Evolutionary conservation across 768 basidiomycete species (phyloP).

Genomic region (Rubroboletus satanas): DNA sequence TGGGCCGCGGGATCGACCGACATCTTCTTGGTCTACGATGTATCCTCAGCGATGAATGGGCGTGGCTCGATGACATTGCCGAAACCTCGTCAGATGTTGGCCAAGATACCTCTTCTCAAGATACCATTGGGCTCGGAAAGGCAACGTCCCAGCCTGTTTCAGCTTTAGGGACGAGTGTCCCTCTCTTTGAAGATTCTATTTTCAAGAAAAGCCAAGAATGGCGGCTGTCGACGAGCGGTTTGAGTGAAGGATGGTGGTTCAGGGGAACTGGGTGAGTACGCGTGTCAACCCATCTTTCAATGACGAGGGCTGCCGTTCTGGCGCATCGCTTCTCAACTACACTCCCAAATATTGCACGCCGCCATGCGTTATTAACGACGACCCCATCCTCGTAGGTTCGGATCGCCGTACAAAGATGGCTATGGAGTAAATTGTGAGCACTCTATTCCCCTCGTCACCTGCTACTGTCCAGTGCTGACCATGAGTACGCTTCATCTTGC

Average conservation of each 20-base stretch:
- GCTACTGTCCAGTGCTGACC: neutral
- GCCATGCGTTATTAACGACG: slow-evolving; percentile 2
- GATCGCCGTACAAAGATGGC: slow-evolving; percentile 75
- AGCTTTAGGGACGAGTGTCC: neutral
- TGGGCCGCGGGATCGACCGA: slow-evolving; percentile 82
- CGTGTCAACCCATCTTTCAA: neutral
- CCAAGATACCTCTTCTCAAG: slow-evolving; percentile 4
- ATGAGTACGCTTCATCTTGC: neutral
- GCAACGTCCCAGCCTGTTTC: neutral
- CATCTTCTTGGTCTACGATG: slow-evolving; percentile 83
- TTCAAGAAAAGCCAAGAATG: slow-evolving; percentile 75
- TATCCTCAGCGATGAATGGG: slow-evolving; percentile 44
- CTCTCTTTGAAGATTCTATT: slow-evolving; percentile 73
- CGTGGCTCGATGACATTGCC: slow-evolving; percentile 22
- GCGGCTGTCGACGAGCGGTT: slow-evolving; percentile 86
- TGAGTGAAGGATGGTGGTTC: slow-evolving; percentile 84
- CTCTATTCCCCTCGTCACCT: neutral
- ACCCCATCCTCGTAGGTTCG: slow-evolving; percentile 51
- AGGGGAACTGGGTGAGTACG: slow-evolving; percentile 73
- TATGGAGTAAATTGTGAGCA: slow-evolving; percentile 87
- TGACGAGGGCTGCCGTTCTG: neutral
- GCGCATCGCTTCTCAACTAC: neutral
- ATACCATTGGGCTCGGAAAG: neutral
- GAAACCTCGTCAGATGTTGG: neutral
- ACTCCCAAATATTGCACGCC: neutral